A percentile compares a stretch with the other conserved stretches of the same genome.
phyloP scores from a whole-genome alignment of 169 alveolate genomes.

The Cryptosporidium viatorum region DNA sequence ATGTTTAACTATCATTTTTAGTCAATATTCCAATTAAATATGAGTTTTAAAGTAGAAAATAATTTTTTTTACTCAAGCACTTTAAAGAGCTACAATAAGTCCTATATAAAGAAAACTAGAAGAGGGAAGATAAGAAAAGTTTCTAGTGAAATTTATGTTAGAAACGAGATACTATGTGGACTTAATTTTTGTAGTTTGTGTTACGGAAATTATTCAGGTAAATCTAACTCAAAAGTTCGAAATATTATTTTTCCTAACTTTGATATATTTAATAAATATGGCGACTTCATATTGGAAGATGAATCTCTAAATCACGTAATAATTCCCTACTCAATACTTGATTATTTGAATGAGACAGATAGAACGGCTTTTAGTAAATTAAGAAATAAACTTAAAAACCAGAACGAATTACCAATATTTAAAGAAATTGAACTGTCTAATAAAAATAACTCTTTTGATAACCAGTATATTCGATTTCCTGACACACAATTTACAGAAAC shows the following conservation, averaged over 20 bases:
- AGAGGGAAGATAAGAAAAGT: conserved; percentile 83
- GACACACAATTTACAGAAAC: conserved; percentile 54
- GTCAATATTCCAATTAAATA: not conserved
- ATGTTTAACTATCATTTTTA: not conserved
- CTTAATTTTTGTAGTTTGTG: conserved; percentile 77
- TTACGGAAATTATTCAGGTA: conserved; percentile 20
- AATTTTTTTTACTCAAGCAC: not conserved
- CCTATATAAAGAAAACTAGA: conserved; percentile 77
- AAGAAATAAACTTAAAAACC: conserved; percentile 27
- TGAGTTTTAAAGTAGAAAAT: not conserved
- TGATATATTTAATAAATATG: conserved; percentile 19
- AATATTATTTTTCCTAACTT: conserved; percentile 21
- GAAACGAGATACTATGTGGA: conserved; percentile 85
- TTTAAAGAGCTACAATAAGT: not conserved
- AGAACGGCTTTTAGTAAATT: conserved; percentile 67
- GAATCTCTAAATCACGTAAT: conserved; percentile 77
- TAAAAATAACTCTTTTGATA: not conserved
- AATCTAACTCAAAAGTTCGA: not conserved
- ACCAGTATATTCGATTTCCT: conserved; percentile 45
- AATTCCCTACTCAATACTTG: conserved; percentile 67
- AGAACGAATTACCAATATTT: conserved; percentile 14
- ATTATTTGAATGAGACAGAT: conserved; percentile 70
- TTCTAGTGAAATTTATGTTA: conserved; percentile 83
- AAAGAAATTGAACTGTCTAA: not conserved
- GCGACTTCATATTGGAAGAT: conserved; percentile 74